These are phyloP conservation scores for Epichloe brachyelytri DNA, from an alignment of 2,329 filamentous ascomycete genomes.

Conservation along the genomic window DNA sequence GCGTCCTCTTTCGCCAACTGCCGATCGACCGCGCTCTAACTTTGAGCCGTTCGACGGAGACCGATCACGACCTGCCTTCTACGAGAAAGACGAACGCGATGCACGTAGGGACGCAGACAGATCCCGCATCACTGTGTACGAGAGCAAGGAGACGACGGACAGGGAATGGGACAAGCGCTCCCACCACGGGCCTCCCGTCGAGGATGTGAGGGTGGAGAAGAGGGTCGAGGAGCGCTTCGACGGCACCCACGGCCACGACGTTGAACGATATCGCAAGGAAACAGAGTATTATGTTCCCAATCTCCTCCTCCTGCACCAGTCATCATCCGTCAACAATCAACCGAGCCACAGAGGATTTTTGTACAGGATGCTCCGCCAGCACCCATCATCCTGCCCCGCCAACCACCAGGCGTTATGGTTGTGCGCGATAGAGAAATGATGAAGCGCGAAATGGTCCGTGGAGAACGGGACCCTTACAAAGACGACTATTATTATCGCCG, in stretches of 20 bases:
- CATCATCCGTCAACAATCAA: conserved; percentile 41
- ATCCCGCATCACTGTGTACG: conserved; percentile 23
- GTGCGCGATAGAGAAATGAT: conserved; percentile 28
- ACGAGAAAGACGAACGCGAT: conserved; percentile 32
- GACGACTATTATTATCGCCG: conserved; percentile 42
- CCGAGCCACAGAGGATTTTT: conserved; percentile 46
- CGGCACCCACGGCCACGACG: conserved; percentile 31
- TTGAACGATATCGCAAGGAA: conserved; percentile 48
- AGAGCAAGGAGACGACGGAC: conserved; percentile 17
- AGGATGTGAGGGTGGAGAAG: conserved; percentile 42
- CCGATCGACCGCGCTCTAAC: conserved; percentile 38
- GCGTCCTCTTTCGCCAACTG: conserved; percentile 21
- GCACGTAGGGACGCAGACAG: conserved; percentile 15
- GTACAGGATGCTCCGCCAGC: conserved; percentile 44
- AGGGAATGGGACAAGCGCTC: conserved; percentile 33
- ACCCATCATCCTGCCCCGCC: conserved; percentile 35
- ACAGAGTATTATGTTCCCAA: conserved; percentile 46
- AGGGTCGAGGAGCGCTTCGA: conserved; percentile 37
- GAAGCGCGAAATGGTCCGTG: conserved; percentile 21
- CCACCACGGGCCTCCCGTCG: conserved; percentile 29
- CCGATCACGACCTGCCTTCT: conserved; percentile 26
- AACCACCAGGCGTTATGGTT: conserved; percentile 32
- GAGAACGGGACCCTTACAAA: conserved; percentile 24
- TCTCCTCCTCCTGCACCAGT: conserved; percentile 38
- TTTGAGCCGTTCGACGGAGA: conserved; percentile 29